phyloP scores from a whole-genome alignment of 306 rosid genomes.

The Begonia masoniana region DNA sequence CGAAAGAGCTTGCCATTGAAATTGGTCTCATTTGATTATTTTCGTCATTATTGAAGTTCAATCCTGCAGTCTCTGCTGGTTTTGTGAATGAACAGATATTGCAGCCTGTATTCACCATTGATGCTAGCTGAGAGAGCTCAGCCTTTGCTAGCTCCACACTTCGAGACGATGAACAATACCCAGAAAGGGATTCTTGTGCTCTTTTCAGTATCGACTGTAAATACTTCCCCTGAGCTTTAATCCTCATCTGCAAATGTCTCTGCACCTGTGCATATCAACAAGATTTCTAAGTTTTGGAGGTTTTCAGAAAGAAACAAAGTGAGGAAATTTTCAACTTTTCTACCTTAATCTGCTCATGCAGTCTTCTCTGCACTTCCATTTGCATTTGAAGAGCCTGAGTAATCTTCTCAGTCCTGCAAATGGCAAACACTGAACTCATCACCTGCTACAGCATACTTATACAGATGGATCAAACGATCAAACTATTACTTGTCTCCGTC shows the following conservation, averaged over 20 bases:
- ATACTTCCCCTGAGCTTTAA: slow-evolving; percentile 85
- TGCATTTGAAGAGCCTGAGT: slow-evolving; percentile 3
- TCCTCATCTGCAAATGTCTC: slow-evolving; percentile 62
- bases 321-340: background rate
- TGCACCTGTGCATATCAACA: background rate
- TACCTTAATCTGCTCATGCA: background rate
- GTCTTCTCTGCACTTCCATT: background rate
- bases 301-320: too few species aligned
- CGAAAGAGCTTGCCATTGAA: slow-evolving; percentile 69
- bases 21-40: slow-evolving; percentile 41
- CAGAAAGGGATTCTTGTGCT: slow-evolving; percentile 66
- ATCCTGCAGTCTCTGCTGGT: slow-evolving; percentile 38
- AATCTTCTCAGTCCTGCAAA: background rate
- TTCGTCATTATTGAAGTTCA: slow-evolving; percentile 17
- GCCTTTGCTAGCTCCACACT: slow-evolving; percentile 51
- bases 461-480: background rate
- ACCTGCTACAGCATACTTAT: too few species aligned
- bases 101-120: slow-evolving; percentile 48
- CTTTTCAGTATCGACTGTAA: slow-evolving; percentile 56
- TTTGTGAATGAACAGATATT: slow-evolving; percentile 55
- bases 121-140: slow-evolving; percentile 59
- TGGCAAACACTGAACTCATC: background rate
- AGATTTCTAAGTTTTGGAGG: too few species aligned
- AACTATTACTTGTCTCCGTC: background rate
- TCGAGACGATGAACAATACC: slow-evolving; percentile 23